A percentile compares a stretch with the other conserved stretches of the same genome.
phyloP scores from a whole-genome alignment of 2,329 filamentous ascomycete genomes.

The Verticillium nubilum region DNA sequence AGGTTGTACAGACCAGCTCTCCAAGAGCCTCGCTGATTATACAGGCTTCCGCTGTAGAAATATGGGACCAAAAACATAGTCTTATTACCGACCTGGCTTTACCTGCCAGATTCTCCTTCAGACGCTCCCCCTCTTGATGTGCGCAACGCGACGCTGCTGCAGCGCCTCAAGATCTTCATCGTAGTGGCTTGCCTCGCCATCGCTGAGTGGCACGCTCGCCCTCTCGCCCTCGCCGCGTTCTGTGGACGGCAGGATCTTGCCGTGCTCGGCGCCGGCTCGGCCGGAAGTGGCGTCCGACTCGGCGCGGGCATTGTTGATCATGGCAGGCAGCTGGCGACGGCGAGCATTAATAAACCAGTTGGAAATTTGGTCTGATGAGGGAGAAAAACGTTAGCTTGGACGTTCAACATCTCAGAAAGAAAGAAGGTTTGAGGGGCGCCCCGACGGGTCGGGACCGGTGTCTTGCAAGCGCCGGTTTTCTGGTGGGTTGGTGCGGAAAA shows the following conservation, averaged over 20 bases:
- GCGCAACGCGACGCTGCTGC: constrained; percentile 23
- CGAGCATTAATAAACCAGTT: constrained; percentile 81
- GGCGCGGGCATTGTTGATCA: constrained; percentile 51
- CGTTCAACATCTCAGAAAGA: neutral
- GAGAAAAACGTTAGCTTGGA: neutral
- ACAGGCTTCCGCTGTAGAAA: neutral
- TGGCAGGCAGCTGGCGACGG: constrained; percentile 56
- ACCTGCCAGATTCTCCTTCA: constrained; percentile 17
- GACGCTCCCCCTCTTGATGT: constrained; percentile 41
- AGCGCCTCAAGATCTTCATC: constrained; percentile 35
- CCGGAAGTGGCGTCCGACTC: constrained; percentile 41
- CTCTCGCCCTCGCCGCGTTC: constrained; percentile 30
- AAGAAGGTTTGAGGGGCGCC: neutral
- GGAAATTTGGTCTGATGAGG: constrained; percentile 57
- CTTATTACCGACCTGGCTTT: neutral
- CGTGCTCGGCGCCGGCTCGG: constrained; percentile 17
- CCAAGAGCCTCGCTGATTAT: neutral
- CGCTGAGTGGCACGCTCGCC: constrained; percentile 34
- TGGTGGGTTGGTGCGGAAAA: neutral
- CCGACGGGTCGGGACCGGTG: neutral
- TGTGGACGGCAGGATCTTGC: constrained; percentile 31
- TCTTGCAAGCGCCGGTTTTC: neutral
- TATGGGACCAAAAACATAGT: neutral
- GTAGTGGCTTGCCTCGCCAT: constrained; percentile 38
- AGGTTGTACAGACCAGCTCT: neutral